Evolutionary conservation across 1,284 basidiomycete genomes (phyloP).

Genomic region (Cryptococcus sp.): DNA sequence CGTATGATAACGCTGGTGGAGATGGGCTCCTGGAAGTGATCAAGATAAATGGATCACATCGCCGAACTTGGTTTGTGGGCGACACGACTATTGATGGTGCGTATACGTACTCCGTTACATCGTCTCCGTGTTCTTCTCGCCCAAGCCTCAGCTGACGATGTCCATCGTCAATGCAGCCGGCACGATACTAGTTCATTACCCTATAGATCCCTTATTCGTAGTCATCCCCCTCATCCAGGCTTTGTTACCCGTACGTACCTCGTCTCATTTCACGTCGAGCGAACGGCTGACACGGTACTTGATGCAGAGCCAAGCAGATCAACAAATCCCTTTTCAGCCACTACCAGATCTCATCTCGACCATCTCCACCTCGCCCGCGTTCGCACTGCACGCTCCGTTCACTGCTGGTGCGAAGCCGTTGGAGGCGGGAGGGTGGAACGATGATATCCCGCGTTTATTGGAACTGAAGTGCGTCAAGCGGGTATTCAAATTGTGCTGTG

Average conservation of each 20-base stretch:
- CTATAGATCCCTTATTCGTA: constrained; percentile 46
- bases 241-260: constrained; percentile 30
- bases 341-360: constrained; percentile 41
- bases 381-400: constrained; percentile 37
- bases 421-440: constrained; percentile 22
- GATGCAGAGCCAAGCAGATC: constrained; percentile 1
- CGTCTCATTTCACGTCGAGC: neutral
- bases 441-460: constrained; percentile 34
- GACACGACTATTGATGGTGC: constrained; percentile 39
- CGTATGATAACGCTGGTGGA: constrained; percentile 12
- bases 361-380: constrained; percentile 17
- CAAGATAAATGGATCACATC: constrained; percentile 34
- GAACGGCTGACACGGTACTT: neutral
- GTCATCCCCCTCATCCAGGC: constrained; percentile 41
- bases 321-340: constrained; percentile 37
- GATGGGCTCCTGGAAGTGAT: constrained; percentile 34
- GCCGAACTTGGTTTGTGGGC: constrained; percentile 49
- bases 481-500: constrained; percentile 44
- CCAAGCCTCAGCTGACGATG: constrained; percentile 1
- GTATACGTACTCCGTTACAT: neutral
- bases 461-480: constrained; percentile 27
- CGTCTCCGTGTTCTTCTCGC: neutral
- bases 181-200: constrained; percentile 39
- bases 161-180: constrained; percentile 26
- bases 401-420: constrained; percentile 11